Evolutionary conservation across 2,329 filamentous ascomycete species (phyloP).

Genomic region (Endothia cerciana): DNA sequence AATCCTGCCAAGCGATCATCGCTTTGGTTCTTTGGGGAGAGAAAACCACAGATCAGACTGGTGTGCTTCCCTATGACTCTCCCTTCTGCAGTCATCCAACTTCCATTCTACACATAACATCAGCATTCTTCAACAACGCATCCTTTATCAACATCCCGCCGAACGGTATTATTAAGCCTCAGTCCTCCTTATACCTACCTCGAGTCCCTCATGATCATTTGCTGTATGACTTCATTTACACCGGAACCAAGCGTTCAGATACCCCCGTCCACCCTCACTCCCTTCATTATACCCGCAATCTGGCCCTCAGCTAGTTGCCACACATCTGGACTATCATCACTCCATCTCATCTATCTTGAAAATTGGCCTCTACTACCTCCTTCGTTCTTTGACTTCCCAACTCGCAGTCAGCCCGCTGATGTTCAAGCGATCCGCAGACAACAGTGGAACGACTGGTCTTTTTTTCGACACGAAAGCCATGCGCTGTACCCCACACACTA

Average conservation of each 20-base stretch:
- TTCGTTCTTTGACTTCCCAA: not conserved
- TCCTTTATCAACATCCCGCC: not conserved
- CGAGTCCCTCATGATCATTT: not conserved
- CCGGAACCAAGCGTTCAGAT: not conserved
- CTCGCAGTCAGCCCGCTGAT: not conserved
- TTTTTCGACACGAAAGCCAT: slow-evolving; percentile 6
- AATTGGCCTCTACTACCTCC: not conserved
- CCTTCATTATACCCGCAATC: not conserved
- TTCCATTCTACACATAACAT: not conserved
- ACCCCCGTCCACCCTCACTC: not conserved
- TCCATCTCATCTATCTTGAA: not conserved
- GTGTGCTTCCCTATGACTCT: not conserved
- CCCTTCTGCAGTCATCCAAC: not conserved
- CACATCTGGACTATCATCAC: not conserved
- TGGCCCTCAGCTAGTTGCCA: not conserved
- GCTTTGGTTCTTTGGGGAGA: not conserved
- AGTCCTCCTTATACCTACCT: not conserved
- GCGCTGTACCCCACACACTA: slow-evolving; percentile 14
- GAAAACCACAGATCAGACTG: not conserved
- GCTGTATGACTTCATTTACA: not conserved
- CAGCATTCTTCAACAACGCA: not conserved
- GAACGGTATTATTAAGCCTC: not conserved
- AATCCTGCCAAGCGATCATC: not conserved
- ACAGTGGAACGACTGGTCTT: not conserved
- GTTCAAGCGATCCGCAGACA: not conserved